These are phyloP conservation scores for Meyerozyma guilliermondii DNA, from an alignment of 1,139 yeast species.

Conservation along the genomic window DNA sequence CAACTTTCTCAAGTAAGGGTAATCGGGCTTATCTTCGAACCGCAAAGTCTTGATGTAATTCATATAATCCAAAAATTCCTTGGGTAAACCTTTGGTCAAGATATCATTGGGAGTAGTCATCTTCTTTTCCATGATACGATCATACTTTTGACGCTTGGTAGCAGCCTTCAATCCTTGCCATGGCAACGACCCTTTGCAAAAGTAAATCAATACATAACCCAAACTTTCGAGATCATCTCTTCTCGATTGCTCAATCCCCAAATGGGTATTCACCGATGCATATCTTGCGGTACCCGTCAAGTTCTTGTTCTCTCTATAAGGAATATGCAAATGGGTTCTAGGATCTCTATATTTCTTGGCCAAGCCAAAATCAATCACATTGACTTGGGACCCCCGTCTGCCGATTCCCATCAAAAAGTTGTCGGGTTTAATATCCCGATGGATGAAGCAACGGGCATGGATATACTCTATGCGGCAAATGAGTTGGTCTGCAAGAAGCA, in stretches of 20 bases:
- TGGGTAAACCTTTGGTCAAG: slow-evolving; percentile 86
- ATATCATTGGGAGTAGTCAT: slow-evolving; percentile 89
- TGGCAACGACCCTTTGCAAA: slow-evolving; percentile 91
- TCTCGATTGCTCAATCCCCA: slow-evolving; percentile 95
- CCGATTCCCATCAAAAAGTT: slow-evolving; percentile 97
- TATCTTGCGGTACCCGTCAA: slow-evolving; percentile 97
- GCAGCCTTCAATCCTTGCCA: slow-evolving; percentile 99
- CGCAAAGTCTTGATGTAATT: slow-evolving; percentile 85
- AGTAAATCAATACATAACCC: slow-evolving; percentile 92
- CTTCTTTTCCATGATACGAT: slow-evolving; percentile 93
- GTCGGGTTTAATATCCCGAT: slow-evolving; percentile 91
- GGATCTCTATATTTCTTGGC: slow-evolving; percentile 97
- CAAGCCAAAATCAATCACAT: slow-evolving; percentile 94
- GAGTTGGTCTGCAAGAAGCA: slow-evolving; percentile 89
- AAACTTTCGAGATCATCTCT: slow-evolving; percentile 95
- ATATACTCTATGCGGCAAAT: slow-evolving; percentile 91
- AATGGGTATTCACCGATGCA: slow-evolving; percentile 91
- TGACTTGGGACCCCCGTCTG: slow-evolving; percentile 89
- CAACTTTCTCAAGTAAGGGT: slow-evolving; percentile 79
- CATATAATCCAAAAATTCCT: slow-evolving; percentile 84
- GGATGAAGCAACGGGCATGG: slow-evolving; percentile 93
- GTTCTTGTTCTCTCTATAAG: slow-evolving; percentile 93
- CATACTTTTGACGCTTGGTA: slow-evolving; percentile 94
- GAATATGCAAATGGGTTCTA: slow-evolving; percentile 90
- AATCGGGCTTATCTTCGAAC: slow-evolving; percentile 96